phyloP scores from a whole-genome alignment of 2,329 filamentous ascomycete genomes.

The Seiridium cupressi region DNA sequence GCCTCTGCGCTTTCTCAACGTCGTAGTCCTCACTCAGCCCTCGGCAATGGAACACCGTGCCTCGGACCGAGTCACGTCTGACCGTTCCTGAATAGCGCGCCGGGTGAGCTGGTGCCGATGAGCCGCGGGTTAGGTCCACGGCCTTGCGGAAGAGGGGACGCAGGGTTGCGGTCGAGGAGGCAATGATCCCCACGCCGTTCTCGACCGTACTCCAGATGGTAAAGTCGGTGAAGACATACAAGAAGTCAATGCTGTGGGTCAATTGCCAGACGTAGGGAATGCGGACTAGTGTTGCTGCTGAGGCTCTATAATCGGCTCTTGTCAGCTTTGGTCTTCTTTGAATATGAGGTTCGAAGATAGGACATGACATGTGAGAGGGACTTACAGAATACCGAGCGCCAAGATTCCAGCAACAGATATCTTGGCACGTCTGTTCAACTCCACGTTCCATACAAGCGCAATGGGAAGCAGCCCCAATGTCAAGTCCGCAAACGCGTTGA shows the following conservation, averaged over 20 bases:
- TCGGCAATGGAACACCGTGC: slow-evolving; percentile 2
- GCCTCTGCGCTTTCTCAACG: neutral
- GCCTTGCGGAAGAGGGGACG: slow-evolving; percentile 28
- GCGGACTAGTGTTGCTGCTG: slow-evolving; percentile 39
- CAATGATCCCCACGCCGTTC: slow-evolving; percentile 36
- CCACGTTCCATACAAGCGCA: slow-evolving; percentile 32
- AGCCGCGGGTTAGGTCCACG: slow-evolving; percentile 8
- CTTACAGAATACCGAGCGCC: slow-evolving; percentile 36
- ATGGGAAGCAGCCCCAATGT: slow-evolving; percentile 33
- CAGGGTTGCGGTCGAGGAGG: slow-evolving; percentile 36
- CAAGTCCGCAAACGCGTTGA: slow-evolving; percentile 34
- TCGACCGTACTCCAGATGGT: slow-evolving; percentile 44
- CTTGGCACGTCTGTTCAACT: slow-evolving; percentile 32
- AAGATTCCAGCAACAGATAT: slow-evolving; percentile 28
- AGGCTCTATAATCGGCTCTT: slow-evolving; percentile 26
- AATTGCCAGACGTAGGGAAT: slow-evolving; percentile 39
- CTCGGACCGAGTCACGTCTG: neutral
- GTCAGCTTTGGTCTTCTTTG: neutral
- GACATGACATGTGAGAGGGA: slow-evolving; percentile 10
- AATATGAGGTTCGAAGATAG: neutral
- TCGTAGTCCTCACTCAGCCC: neutral
- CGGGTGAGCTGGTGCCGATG: neutral
- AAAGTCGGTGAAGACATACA: slow-evolving; percentile 39
- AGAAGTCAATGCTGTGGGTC: slow-evolving; percentile 31
- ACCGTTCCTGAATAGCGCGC: neutral